Evolutionary conservation across 352 stramenopile genomes (phyloP).

Genomic region (Phytophthora pseudosyringae): DNA sequence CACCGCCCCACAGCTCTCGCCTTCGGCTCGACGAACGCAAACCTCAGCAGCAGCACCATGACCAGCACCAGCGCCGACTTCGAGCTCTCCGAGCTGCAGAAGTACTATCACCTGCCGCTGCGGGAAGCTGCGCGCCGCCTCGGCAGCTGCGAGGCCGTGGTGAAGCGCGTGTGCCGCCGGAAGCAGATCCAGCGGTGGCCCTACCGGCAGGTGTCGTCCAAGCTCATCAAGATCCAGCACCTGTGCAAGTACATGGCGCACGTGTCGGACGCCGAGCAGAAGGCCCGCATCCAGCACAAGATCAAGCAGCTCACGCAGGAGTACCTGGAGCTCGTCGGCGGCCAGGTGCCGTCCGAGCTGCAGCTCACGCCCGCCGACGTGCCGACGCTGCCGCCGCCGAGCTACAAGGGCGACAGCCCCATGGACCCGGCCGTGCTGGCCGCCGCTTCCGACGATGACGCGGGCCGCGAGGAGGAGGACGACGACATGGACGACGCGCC

Average conservation of each 20-base stretch:
- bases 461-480: constrained; percentile 53
- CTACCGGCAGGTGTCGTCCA: constrained; percentile 86
- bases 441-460: constrained; percentile 57
- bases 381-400: constrained; percentile 54
- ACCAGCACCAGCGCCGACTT: constrained; percentile 75
- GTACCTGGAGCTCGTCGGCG: constrained; percentile 79
- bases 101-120: constrained; percentile 88
- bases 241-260: constrained; percentile 88
- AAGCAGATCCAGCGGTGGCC: constrained; percentile 85
- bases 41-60: constrained; percentile 22
- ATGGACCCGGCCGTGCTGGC: constrained; percentile 65
- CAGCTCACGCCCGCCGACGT: constrained; percentile 65
- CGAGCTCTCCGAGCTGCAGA: constrained; percentile 78
- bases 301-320: constrained; percentile 84
- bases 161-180: constrained; percentile 84
- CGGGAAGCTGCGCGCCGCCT: constrained; percentile 76
- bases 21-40: constrained; percentile 1
- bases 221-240: constrained; percentile 88
- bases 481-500: constrained; percentile 49
- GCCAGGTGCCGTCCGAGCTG: constrained; percentile 75
- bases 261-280: constrained; percentile 71
- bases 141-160: constrained; percentile 78
- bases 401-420: constrained; percentile 45
- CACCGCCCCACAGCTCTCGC: constrained; percentile 1
- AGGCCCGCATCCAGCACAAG: constrained; percentile 75